Evolutionary conservation across 352 stramenopile genomes (phyloP).

Genomic region (Poterioochromonas sp.): DNA sequence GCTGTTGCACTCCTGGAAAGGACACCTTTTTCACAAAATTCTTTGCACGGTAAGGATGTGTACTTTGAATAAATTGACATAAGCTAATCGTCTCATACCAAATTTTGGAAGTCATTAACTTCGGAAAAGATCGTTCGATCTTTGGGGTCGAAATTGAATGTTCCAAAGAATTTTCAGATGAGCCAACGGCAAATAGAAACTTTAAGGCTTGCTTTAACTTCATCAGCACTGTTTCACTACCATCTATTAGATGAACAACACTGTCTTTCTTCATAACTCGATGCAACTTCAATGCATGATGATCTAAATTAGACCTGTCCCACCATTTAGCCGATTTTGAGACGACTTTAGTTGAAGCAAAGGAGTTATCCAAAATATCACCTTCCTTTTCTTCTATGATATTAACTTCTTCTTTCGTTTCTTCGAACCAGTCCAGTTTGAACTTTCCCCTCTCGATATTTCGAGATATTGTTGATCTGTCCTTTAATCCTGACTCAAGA

Average conservation of each 20-base stretch:
- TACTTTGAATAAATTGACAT: neutral
- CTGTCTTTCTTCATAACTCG: neutral
- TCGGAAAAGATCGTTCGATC: neutral
- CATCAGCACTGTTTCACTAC: neutral
- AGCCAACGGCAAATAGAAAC: neutral
- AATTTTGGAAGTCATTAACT: constrained; percentile 11
- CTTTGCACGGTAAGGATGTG: neutral
- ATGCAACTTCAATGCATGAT: neutral
- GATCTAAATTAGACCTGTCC: neutral
- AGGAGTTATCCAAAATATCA: neutral
- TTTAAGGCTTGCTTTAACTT: constrained; percentile 24
- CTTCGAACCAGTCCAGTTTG: neutral
- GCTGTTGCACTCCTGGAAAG: neutral
- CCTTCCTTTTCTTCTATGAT: constrained; percentile 5
- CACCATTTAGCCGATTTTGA: neutral
- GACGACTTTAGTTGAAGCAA: neutral
- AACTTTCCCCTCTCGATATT: neutral
- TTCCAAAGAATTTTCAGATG: too few species aligned
- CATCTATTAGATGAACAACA: neutral
- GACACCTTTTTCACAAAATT: neutral
- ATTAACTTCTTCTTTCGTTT: constrained; percentile 16
- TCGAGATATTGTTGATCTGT: neutral
- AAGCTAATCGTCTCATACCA: neutral
- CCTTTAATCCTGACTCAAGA: neutral
- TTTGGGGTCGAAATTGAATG: too few species aligned